A percentile compares a stretch with the other conserved stretches of the same genome.
phyloP scores from a whole-genome alignment of 768 basidiomycete genomes.

The Boletus barrowsii region DNA sequence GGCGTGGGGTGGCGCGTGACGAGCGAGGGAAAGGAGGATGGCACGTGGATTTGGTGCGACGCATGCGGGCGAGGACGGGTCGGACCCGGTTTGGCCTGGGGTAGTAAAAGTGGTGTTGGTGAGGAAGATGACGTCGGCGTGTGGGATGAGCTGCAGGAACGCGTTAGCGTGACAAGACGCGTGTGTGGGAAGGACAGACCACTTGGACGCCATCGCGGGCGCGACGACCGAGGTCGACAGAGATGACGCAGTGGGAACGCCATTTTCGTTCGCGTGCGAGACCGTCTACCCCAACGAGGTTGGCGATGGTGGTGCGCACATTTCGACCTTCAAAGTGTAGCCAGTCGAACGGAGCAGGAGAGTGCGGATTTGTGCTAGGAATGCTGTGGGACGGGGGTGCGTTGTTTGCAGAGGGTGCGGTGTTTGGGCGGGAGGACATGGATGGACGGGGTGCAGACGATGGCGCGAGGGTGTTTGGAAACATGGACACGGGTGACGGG shows the following conservation, averaged over 20 bases:
- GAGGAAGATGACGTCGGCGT: constrained; percentile 81
- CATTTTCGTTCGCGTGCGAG: constrained; percentile 81
- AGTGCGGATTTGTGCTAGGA: constrained; percentile 45
- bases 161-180: neutral
- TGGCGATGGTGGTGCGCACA: constrained; percentile 74
- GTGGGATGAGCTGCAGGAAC: constrained; percentile 62
- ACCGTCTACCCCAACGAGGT: constrained; percentile 76
- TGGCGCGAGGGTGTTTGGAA: constrained; percentile 22
- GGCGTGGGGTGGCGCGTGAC: constrained; percentile 67
- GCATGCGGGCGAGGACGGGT: constrained; percentile 34
- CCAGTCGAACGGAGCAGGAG: constrained; percentile 83
- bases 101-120: constrained; percentile 23
- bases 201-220: constrained; percentile 77
- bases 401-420: constrained; percentile 27
- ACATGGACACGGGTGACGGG: constrained; percentile 29
- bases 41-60: constrained; percentile 64
- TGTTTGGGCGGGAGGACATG: constrained; percentile 31
- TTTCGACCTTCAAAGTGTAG: constrained; percentile 81
- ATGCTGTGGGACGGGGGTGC: constrained; percentile 6
- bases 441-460: constrained; percentile 33
- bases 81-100: constrained; percentile 18
- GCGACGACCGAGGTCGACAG: constrained; percentile 71
- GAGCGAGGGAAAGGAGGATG: constrained; percentile 69
- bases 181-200: constrained; percentile 42
- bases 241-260: constrained; percentile 79